A percentile compares a stretch with the other conserved stretches of the same genome.
Conservation (phyloP, 768 basidiomycete species). For the Coprinopsis sp. region DNA sequence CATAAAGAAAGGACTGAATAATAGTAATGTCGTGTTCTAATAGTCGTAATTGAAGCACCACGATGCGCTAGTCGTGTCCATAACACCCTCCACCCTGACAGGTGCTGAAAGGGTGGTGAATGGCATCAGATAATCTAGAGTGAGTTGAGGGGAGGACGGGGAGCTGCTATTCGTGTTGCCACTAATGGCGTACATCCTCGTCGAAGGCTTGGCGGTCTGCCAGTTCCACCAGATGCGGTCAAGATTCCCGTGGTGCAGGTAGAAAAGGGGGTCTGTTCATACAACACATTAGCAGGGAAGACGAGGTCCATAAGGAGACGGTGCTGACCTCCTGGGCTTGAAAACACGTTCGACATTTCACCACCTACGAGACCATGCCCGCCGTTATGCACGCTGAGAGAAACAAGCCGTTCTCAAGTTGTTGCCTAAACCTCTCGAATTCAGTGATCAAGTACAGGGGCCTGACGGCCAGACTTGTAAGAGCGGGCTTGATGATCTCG, state of each 20-base stretch:
- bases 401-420: background rate
- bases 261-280: constrained; percentile 1
- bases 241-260: constrained; percentile 1
- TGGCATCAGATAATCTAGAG: too few species aligned
- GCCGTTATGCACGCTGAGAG: background rate
- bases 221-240: constrained; percentile 3
- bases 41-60: too few species aligned
- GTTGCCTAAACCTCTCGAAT: background rate
- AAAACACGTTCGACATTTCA: background rate
- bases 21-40: too few species aligned
- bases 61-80: too few species aligned
- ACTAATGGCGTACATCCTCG: constrained; percentile 2
- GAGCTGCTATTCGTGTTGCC: too few species aligned
- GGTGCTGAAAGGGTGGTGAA: too few species aligned
- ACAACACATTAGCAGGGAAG: background rate
- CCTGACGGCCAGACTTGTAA: background rate
- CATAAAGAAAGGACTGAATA: too few species aligned
- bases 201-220: background rate
- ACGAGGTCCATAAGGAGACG: background rate
- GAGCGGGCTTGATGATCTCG: background rate
- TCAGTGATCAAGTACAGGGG: too few species aligned
- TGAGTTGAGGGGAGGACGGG: too few species aligned
- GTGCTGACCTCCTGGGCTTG: background rate
- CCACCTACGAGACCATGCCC: constrained; percentile 6
- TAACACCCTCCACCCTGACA: too few species aligned